Conservation (phyloP, 352 stramenopile genomes). For the Globisporangium alternatum region DNA sequence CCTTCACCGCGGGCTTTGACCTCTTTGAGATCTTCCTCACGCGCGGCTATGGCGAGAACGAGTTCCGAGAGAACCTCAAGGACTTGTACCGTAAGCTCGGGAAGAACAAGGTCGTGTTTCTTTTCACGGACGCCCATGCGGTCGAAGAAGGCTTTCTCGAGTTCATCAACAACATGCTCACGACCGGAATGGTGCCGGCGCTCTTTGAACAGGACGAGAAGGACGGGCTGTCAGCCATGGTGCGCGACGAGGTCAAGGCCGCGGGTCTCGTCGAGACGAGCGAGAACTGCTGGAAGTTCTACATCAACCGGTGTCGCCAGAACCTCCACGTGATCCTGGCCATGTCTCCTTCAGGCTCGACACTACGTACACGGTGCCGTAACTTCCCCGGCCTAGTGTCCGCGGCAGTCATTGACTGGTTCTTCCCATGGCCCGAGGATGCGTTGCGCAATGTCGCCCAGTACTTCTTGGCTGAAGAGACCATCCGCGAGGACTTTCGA, state of each 20-base stretch:
- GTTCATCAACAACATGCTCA: constrained; percentile 98
- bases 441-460: constrained; percentile 91
- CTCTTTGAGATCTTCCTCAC: constrained; percentile 95
- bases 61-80: constrained; percentile 95
- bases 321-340: constrained; percentile 94
- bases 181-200: constrained; percentile 91
- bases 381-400: constrained; percentile 95
- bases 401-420: constrained; percentile 95
- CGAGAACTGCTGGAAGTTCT: constrained; percentile 95
- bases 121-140: constrained; percentile 95
- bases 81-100: constrained; percentile 90
- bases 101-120: constrained; percentile 89
- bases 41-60: constrained; percentile 90
- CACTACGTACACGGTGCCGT: constrained; percentile 90
- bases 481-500: constrained; percentile 83
- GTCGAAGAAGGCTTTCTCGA: constrained; percentile 96
- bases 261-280: constrained; percentile 87
- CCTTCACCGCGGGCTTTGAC: constrained; percentile 92
- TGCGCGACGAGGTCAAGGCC: constrained; percentile 89
- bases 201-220: constrained; percentile 93
- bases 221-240: constrained; percentile 74
- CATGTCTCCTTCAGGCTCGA: constrained; percentile 94
- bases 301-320: constrained; percentile 91
- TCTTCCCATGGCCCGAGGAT: constrained; percentile 94
- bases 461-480: constrained; percentile 92